Evolutionary conservation across 1,284 basidiomycete species (phyloP).

Genomic region (Pulchroboletus neoregius): DNA sequence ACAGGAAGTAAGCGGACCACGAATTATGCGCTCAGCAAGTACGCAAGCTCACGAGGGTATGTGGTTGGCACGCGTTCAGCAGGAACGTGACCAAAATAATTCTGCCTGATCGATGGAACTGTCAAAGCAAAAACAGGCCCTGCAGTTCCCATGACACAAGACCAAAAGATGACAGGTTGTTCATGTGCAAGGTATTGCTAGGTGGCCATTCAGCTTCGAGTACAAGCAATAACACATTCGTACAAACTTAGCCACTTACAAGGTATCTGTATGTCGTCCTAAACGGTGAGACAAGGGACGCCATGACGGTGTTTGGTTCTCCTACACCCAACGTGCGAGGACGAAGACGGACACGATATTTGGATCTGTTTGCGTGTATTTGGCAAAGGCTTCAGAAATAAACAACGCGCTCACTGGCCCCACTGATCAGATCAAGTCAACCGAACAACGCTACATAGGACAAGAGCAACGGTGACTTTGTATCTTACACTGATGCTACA

Average conservation of each 20-base stretch:
- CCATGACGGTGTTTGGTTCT: conserved; percentile 20
- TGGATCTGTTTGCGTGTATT: conserved; percentile 25
- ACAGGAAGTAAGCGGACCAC: conserved; percentile 1
- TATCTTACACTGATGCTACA: neutral
- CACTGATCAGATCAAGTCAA: no score
- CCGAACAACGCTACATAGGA: neutral
- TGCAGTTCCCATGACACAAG: conserved; percentile 68
- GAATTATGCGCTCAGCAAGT: neutral
- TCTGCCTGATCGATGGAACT: conserved; percentile 77
- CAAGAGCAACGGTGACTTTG: neutral
- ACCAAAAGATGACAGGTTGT: conserved; percentile 89
- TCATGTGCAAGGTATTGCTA: conserved; percentile 84
- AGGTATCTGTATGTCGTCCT: conserved; percentile 32
- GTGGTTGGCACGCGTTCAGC: conserved; percentile 76
- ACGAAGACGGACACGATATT: conserved; percentile 22
- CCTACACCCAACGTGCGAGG: conserved; percentile 9
- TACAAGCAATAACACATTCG: no score
- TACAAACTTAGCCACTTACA: conserved; percentile 17
- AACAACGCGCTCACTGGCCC: conserved; percentile 13
- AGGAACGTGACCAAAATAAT: conserved; percentile 67
- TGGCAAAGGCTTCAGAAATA: conserved; percentile 27
- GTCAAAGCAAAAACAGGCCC: conserved; percentile 76
- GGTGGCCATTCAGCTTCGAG: neutral
- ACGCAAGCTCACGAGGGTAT: conserved; percentile 72
- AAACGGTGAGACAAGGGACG: conserved; percentile 31